Evolutionary conservation across 1,139 yeast genomes (phyloP), one percentile per base, ranked within the genome.

Genomic region (Saccharomyces uvarum): DNA sequence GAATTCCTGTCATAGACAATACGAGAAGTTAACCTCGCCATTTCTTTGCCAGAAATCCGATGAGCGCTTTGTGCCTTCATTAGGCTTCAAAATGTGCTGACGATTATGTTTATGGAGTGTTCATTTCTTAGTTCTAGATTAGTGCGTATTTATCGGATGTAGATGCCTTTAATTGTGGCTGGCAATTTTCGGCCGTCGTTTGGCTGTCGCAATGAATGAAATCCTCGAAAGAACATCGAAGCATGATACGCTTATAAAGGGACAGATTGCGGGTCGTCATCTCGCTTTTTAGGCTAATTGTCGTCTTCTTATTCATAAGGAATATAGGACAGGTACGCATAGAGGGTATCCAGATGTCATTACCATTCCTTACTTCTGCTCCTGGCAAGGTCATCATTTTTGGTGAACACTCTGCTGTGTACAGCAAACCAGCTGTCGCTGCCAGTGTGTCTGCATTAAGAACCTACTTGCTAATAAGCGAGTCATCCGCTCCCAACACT

Each of bases 391-490:
- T 90, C 48, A 95, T 93, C 63, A 78, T 95, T 49, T 95, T 90
- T 68, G 99, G 99, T 27, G 99, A 93, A 68, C 99, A 93, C 68
- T 88, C 98, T 2, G 98, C 95, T 2, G 99, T 93, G 2, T 88
- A 88, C 68, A 84, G 88, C 54, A 88, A 88, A 63, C 81, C 77
- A 59, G 69, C 80, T 61, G 55, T 58, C 13, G 69, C 69, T n/a
- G 70, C 71, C 3, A 63, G 67, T 55, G 64, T 67, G 5, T 61
- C 69, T 8, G 63, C 70, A 2, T 55, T 70, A 49, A 62, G 97
- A 64, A 88, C 97, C 0, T 93, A 88, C 64, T 73, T 91, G 32
- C 73, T 86, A 38, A 95, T 88, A 1, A 67, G 78, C 2, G 76
- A 78, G 19, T 14, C 63, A 46, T 60, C 57, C 14, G 57, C 68